These are phyloP conservation scores for Neophaeococcomyces mojaviensis DNA, from an alignment of 2,329 filamentous ascomycete species.

Conservation along the genomic window DNA sequence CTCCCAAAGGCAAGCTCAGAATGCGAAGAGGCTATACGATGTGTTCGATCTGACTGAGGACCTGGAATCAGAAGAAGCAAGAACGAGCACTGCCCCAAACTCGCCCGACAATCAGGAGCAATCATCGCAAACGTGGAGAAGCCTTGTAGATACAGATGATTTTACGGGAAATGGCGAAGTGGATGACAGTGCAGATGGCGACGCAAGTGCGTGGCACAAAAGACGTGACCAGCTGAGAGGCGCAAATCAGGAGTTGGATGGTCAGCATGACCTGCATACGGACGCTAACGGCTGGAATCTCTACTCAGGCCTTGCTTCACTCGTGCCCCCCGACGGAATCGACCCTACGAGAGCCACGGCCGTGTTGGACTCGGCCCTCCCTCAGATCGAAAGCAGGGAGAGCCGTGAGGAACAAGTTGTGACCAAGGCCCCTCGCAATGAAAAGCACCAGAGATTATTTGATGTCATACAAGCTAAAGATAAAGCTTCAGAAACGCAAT, in stretches of 20 bases:
- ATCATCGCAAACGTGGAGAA: too few relatives aligned
- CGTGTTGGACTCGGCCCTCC: not conserved
- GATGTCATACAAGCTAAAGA: conserved; percentile 1
- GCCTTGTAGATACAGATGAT: too few relatives aligned
- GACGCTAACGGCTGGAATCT: not conserved
- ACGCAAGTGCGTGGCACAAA: not conserved
- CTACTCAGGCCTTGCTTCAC: not conserved
- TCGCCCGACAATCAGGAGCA: not conserved
- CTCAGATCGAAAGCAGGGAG: not conserved
- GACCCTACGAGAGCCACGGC: not conserved
- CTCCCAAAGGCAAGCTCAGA: not conserved
- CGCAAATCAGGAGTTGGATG: not conserved
- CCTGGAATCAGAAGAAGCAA: not conserved
- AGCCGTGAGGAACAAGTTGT: conserved; percentile 11
- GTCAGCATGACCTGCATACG: too few relatives aligned
- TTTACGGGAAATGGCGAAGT: too few relatives aligned
- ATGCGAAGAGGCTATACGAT: not conserved
- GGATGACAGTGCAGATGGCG: too few relatives aligned
- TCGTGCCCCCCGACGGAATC: not conserved
- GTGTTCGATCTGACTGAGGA: not conserved
- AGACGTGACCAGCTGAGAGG: not conserved
- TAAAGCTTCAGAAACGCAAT: conserved; percentile 15
- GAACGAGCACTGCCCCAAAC: not conserved
- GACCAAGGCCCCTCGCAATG: conserved; percentile 18
- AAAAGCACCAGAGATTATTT: conserved; percentile 17